phyloP scores from a whole-genome alignment of 352 stramenopile genomes.

The Globisporangium rhizosaccharum region DNA sequence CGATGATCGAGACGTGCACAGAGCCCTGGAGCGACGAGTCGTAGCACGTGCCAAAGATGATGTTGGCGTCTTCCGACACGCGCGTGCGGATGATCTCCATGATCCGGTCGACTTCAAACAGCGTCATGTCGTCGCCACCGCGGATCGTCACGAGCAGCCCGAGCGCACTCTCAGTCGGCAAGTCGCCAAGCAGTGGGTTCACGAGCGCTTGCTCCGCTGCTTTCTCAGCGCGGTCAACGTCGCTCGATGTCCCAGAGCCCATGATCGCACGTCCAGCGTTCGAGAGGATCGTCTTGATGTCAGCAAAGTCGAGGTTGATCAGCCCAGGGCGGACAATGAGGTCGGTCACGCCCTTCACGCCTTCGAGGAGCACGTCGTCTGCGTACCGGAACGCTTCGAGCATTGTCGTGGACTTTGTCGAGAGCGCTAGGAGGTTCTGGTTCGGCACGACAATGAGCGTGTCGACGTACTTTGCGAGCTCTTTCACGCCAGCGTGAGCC shows the following conservation, averaged over 20 bases:
- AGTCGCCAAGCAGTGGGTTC: conserved; percentile 91
- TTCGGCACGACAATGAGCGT: conserved; percentile 97
- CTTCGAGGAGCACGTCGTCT: conserved; percentile 94
- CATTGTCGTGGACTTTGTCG: conserved; percentile 91
- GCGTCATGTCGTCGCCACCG: conserved; percentile 89
- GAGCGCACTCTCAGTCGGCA: conserved; percentile 90
- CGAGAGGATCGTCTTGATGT: conserved; percentile 94
- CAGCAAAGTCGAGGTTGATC: conserved; percentile 98
- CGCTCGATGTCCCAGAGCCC: conserved; percentile 85
- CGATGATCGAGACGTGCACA: conserved; percentile 86
- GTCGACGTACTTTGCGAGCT: conserved; percentile 91
- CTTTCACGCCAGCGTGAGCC: conserved; percentile 88
- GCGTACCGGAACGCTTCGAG: conserved; percentile 92
- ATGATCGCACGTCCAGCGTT: conserved; percentile 94
- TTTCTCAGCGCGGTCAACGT: conserved; percentile 80
- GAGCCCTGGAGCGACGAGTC: conserved; percentile 75
- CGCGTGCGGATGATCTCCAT: conserved; percentile 84
- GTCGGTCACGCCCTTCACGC: conserved; percentile 94
- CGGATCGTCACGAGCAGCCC: conserved; percentile 95
- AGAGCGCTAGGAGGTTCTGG: conserved; percentile 92
- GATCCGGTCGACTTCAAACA: conserved; percentile 89
- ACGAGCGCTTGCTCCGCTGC: conserved; percentile 93
- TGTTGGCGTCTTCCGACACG: conserved; percentile 80
- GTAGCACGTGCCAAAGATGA: conserved; percentile 89
- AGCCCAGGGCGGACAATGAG: conserved; percentile 94